Evolutionary conservation across 1,139 yeast species (phyloP), one percentile per base, ranked within the genome.

Genomic region (Candida neerlandica): DNA sequence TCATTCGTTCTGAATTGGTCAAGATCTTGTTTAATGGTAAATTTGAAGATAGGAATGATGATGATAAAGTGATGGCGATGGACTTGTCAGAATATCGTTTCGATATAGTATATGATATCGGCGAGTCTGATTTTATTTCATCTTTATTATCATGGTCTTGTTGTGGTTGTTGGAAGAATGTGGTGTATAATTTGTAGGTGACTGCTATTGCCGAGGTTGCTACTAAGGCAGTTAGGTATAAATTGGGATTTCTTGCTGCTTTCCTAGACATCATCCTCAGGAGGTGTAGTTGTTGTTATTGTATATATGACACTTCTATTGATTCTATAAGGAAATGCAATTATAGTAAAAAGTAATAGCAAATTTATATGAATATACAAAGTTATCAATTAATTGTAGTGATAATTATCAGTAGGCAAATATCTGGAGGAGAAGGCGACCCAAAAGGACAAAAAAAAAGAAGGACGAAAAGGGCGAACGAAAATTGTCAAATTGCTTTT

Each of bases 21-120:
- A 76, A 62, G 7, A 75, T 72, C 11, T 75, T 78, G 51, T 68
- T 62, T 47, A 76, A 64, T 2, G 80, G 80, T 35, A 75, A 62
- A 45, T 64, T 62, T 48, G 74, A 67, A 48, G 67, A 70, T 53
- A 76, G 63, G 18, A 76, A 71, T 32, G 77, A 69, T 47, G 75
- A 75, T 43, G 78, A 73, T 47, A 76, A 68, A 3, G 81, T 76
- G 53, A 76, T 64, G 11, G 78, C 80, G 33, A 76, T 71, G 23
- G 71, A 64, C 57, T 72, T 71, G 48, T 66, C 64, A 29, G 69
- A 62, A 54, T 66, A 71, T 45, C 62, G 57, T 46, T 63, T 62
- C 12, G 55, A 49, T 30, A 55, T 44, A 27, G 41, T 47, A 35
- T 44, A 43, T 38, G 44, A 11, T 33, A 55, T 60, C 34, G 42